A percentile compares a stretch with the other conserved stretches of the same genome.
Evolutionary conservation across 441 rosid species (phyloP).

Genomic region (Gossypium trilobum): DNA sequence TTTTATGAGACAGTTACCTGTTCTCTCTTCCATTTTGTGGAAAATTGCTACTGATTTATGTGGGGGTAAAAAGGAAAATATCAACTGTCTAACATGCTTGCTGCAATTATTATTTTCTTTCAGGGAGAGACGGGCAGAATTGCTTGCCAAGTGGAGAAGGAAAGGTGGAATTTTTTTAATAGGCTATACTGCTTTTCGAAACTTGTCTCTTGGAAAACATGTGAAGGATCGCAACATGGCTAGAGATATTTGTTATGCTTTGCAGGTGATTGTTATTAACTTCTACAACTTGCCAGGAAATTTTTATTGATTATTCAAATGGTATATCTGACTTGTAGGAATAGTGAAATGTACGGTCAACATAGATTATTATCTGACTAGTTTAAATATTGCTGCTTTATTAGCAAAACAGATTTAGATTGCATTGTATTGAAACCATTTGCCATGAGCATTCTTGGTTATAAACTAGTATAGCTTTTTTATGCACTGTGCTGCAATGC

Average conservation of each 20-base stretch:
- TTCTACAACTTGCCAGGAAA: not conserved
- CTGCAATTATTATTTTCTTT: conserved; percentile 17
- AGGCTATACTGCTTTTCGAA: conserved; percentile 82
- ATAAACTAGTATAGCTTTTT: not conserved
- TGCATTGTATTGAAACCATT: not conserved
- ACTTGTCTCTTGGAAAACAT: conserved; percentile 82
- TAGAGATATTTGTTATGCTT: conserved; percentile 61
- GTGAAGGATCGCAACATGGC: conserved; percentile 67
- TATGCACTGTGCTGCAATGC: not conserved
- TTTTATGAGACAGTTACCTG: not conserved
- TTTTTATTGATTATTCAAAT: not conserved
- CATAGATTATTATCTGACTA: not conserved
- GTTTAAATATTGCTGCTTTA: conserved; percentile 4
- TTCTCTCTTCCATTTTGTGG: not conserved
- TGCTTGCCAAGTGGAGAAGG: conserved; percentile 78
- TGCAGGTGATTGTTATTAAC: conserved; percentile 54
- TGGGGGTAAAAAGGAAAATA: not conserved
- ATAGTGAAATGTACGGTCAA: not conserved
- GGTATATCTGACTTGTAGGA: not conserved
- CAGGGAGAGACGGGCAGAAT: conserved; percentile 79
- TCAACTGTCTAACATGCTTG: conserved; percentile 14
- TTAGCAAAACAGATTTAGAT: conserved; percentile 1
- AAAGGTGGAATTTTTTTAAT: conserved; percentile 94
- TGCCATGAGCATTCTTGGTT: conserved; percentile 1
- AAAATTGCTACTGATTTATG: conserved; percentile 3